These are phyloP conservation scores for Chamaecyparis obtusa DNA, from an alignment of 75 land plant genomes.

Conservation along the genomic window DNA sequence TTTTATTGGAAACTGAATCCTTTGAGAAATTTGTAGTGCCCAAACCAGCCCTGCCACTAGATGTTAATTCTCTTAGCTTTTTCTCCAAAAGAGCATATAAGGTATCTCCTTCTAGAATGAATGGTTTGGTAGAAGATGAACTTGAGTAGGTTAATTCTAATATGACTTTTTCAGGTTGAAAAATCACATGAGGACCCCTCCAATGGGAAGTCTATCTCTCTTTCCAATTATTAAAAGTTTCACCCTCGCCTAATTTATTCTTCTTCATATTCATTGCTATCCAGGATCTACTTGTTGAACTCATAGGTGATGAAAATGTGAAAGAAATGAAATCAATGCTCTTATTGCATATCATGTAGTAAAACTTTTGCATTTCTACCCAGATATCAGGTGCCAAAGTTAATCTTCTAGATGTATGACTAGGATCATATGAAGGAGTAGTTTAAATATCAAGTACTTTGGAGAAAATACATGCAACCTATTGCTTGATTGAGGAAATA, in stretches of 20 bases:
- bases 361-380: no score
- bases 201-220: not conserved
- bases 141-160: not conserved
- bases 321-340: conserved; percentile 65
- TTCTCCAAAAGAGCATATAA: conserved; percentile 63
- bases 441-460: no score
- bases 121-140: not conserved
- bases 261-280: conserved; percentile 5
- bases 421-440: no score
- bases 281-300: conserved; percentile 20
- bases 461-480: no score
- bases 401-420: no score
- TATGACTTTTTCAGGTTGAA: conserved; percentile 6
- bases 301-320: conserved; percentile 65
- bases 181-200: not conserved
- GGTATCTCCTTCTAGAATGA: conserved; percentile 33
- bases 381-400: no score
- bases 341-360: no score
- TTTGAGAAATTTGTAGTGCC: conserved; percentile 14
- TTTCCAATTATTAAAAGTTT: not conserved
- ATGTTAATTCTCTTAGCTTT: conserved; percentile 58
- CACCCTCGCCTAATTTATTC: not conserved
- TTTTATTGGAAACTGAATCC: conserved; percentile 7
- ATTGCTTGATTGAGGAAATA: no score
- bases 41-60: conserved; percentile 21